phyloP scores from a whole-genome alignment of 805 yeast species.

The Babjeviella inositovora region DNA sequence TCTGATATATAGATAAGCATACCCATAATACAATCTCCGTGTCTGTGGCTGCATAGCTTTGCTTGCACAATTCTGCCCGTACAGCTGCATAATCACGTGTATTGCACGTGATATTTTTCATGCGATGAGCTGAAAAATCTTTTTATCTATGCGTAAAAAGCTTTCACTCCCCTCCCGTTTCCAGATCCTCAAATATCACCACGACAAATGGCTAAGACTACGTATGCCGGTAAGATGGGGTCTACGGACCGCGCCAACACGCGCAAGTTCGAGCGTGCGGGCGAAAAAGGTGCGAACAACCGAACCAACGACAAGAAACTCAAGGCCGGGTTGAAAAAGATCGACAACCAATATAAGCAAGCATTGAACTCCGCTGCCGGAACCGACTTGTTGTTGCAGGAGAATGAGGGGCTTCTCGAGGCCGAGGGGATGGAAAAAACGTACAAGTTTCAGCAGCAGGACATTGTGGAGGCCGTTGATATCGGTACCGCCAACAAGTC shows the following conservation, averaged over 20 bases:
- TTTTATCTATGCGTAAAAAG: too few species aligned
- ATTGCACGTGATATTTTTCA: too few species aligned
- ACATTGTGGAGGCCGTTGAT: constrained; percentile 66
- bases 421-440: constrained; percentile 96
- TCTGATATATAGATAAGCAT: too few species aligned
- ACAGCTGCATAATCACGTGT: too few species aligned
- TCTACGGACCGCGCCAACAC: constrained; percentile 3
- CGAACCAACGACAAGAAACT: constrained; percentile 41
- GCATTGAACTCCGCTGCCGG: constrained; percentile 76
- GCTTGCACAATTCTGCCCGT: too few species aligned
- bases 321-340: constrained; percentile 45
- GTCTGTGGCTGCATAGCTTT: too few species aligned
- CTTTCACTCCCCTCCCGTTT: constrained; percentile 2
- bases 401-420: constrained; percentile 75
- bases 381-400: constrained; percentile 74
- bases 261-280: constrained; percentile 11
- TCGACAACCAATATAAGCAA: constrained; percentile 58
- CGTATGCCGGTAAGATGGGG: background rate
- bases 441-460: constrained; percentile 68
- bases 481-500: constrained; percentile 57
- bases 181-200: constrained; percentile 11
- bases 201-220: constrained; percentile 6
- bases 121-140: constrained; percentile 2
- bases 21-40: too few species aligned
- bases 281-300: constrained; percentile 8